Conservation (phyloP, 2,329 filamentous ascomycete genomes). For the Annulohypoxylon truncatum region DNA sequence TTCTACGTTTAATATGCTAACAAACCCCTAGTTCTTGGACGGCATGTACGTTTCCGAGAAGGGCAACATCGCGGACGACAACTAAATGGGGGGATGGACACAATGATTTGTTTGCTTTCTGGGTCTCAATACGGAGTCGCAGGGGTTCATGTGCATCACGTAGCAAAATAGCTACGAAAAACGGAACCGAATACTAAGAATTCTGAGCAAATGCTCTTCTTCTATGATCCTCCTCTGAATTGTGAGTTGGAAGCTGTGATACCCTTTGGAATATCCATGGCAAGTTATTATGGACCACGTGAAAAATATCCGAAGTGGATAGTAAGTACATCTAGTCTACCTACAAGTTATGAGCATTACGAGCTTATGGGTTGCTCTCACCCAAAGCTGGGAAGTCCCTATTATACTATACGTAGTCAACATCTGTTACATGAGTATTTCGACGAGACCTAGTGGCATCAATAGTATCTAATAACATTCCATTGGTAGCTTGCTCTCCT, state of each 20-base stretch:
- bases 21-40: conserved; percentile 85
- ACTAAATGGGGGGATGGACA: conserved; percentile 57
- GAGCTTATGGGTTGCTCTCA: no score
- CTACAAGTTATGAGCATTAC: background rate
- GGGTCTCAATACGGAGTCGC: conserved; percentile 70
- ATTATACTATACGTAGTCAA: no score
- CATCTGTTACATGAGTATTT: no score
- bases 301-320: background rate
- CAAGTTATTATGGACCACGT: background rate
- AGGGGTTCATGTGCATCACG: conserved; percentile 72
- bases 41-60: conserved; percentile 99
- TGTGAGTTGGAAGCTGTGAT: conserved; percentile 4
- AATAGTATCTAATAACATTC: no score
- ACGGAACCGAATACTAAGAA: conserved; percentile 50
- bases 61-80: conserved; percentile 87
- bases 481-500: no score
- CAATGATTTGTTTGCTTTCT: conserved; percentile 68
- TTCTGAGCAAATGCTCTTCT: conserved; percentile 44
- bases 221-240: conserved; percentile 1
- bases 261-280: background rate
- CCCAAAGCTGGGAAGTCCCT: no score
- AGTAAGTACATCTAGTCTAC: background rate
- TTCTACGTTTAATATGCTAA: conserved; percentile 37
- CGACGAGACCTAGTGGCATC: no score
- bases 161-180: conserved; percentile 59